phyloP scores from a whole-genome alignment of 2,329 filamentous ascomycete species.

The Rhinocladiella similis region DNA sequence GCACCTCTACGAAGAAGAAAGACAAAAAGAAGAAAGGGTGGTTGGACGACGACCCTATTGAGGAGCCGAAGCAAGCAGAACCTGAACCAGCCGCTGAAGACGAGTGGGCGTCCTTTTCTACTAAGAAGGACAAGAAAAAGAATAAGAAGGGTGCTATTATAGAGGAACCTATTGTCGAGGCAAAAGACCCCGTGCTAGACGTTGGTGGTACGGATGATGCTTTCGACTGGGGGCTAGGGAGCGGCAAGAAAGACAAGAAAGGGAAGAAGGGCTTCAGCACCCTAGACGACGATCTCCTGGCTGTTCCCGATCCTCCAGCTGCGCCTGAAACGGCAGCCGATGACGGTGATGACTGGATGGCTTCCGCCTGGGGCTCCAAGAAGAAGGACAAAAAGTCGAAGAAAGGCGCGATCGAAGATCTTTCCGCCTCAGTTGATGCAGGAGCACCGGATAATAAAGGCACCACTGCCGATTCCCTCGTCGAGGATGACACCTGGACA shows the following conservation, averaged over 20 bases:
- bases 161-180: conserved; percentile 22
- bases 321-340: conserved; percentile 30
- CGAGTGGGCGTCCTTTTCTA: conserved; percentile 22
- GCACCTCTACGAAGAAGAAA: conserved; percentile 47
- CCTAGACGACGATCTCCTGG: conserved; percentile 30
- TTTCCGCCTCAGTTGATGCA: conserved; percentile 28
- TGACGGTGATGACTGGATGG: conserved; percentile 41
- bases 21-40: conserved; percentile 41
- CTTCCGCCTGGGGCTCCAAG: conserved; percentile 35
- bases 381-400: conserved; percentile 47
- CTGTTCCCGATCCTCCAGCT: conserved; percentile 33
- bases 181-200: conserved; percentile 15
- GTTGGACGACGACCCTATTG: conserved; percentile 24
- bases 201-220: conserved; percentile 8
- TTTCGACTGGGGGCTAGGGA: conserved; percentile 32
- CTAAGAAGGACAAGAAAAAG: conserved; percentile 37
- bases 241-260: conserved; percentile 44
- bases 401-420: conserved; percentile 31
- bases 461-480: conserved; percentile 27
- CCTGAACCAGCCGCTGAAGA: conserved; percentile 35
- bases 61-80: conserved; percentile 25
- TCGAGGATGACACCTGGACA: conserved; percentile 33
- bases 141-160: conserved; percentile 28
- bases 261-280: conserved; percentile 37
- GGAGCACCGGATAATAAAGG: conserved; percentile 24